Evolutionary conservation across 371 early-diverging fungal genomes (phyloP).

Genomic region (Enterospora canceri): DNA sequence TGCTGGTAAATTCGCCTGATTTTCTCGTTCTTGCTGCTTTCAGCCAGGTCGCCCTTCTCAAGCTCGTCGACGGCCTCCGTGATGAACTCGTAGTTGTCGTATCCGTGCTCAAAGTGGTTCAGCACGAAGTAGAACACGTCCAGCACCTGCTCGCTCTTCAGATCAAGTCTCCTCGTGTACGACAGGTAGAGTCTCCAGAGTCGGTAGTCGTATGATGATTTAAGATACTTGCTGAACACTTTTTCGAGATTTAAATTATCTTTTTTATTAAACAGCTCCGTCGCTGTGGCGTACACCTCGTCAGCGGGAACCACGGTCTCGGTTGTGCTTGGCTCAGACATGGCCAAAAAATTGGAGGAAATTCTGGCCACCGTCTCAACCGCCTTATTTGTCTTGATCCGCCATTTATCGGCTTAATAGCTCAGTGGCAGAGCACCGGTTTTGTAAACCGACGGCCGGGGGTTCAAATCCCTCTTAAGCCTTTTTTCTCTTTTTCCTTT

Average conservation of each 20-base stretch:
- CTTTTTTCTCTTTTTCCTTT: neutral
- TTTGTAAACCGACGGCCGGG: neutral
- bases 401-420: slow-evolving; percentile 4
- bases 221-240: slow-evolving; percentile 39
- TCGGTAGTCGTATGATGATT: slow-evolving; percentile 26
- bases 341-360: too few relatives aligned
- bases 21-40: slow-evolving; percentile 25
- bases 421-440: slow-evolving; percentile 1
- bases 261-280: slow-evolving; percentile 12
- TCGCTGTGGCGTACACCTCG: slow-evolving; percentile 2
- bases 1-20: slow-evolving; percentile 35
- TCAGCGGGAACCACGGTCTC: neutral
- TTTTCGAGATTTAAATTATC: slow-evolving; percentile 29
- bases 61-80: slow-evolving; percentile 30
- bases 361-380: too few relatives aligned
- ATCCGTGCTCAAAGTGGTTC: slow-evolving; percentile 28
- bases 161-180: slow-evolving; percentile 20
- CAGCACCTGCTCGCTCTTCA: slow-evolving; percentile 22
- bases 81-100: slow-evolving; percentile 31
- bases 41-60: slow-evolving; percentile 10
- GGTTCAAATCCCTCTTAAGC: neutral
- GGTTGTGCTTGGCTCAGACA: too few relatives aligned
- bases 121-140: slow-evolving; percentile 38
- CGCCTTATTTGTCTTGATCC: too few relatives aligned
- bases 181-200: slow-evolving; percentile 38